Evolutionary conservation across 768 basidiomycete species (phyloP).

Genomic region (Cystobasidium onofrii): DNA sequence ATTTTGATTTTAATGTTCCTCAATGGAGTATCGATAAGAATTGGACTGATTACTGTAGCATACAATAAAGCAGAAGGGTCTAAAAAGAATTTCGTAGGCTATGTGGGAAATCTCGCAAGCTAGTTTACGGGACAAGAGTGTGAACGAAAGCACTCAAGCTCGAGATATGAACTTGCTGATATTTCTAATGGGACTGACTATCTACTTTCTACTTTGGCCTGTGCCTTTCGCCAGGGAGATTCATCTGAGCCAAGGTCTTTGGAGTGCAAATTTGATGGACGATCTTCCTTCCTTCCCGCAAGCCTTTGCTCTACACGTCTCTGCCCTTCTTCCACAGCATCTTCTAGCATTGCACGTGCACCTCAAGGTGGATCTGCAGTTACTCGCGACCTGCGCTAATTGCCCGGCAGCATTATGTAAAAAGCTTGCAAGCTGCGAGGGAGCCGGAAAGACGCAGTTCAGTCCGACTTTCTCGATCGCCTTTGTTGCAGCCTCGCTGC

Average conservation of each 20-base stretch:
- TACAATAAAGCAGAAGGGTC: no score
- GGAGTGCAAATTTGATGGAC: not conserved
- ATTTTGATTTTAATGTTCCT: no score
- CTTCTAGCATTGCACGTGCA: not conserved
- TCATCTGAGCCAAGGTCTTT: no score
- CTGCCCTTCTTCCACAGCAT: not conserved
- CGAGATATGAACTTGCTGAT: slow-evolving; percentile 8
- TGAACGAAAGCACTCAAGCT: slow-evolving; percentile 4
- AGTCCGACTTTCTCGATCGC: not conserved
- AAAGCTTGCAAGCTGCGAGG: not conserved
- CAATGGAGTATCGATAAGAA: no score
- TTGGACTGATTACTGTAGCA: no score
- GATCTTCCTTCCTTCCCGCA: not conserved
- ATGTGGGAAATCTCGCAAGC: slow-evolving; percentile 14
- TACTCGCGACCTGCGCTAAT: not conserved
- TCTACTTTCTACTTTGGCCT: not conserved
- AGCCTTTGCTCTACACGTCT: not conserved
- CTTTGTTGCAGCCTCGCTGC: not conserved
- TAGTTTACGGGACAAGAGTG: slow-evolving; percentile 11
- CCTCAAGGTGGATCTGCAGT: not conserved
- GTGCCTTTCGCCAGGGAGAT: no score
- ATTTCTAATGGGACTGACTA: not conserved
- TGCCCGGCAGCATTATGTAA: not conserved
- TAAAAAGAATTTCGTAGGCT: no score
- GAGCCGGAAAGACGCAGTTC: not conserved